Evolutionary conservation across 2,329 filamentous ascomycete genomes (phyloP).

Genomic region (Penicillium sp.): DNA sequence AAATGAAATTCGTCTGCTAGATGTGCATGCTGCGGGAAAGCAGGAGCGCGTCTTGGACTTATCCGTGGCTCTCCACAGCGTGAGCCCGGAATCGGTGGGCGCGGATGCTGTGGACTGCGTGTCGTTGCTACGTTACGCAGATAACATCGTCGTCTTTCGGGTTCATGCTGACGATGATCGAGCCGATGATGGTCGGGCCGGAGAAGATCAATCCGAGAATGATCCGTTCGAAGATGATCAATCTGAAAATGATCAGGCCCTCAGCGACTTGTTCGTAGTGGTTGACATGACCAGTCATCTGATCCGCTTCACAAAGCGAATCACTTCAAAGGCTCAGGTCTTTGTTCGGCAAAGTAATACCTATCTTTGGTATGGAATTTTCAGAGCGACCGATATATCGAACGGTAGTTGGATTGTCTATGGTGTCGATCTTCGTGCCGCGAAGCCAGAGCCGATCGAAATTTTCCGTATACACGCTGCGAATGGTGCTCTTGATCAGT

Average conservation of each 20-base stretch:
- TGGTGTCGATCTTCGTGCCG: constrained; percentile 50
- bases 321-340: constrained; percentile 55
- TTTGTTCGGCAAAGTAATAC: constrained; percentile 66
- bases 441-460: constrained; percentile 35
- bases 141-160: constrained; percentile 59
- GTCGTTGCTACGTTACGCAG: constrained; percentile 58
- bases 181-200: constrained; percentile 1
- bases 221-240: too few species aligned
- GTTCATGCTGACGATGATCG: constrained; percentile 48
- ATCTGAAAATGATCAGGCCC: too few species aligned
- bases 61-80: constrained; percentile 40
- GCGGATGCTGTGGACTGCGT: constrained; percentile 47
- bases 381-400: constrained; percentile 56
- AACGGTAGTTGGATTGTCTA: constrained; percentile 63
- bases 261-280: constrained; percentile 55
- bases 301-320: constrained; percentile 43
- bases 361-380: constrained; percentile 67
- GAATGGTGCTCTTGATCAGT: constrained; percentile 61
- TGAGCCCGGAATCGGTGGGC: constrained; percentile 30
- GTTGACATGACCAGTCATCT: constrained; percentile 42
- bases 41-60: constrained; percentile 59
- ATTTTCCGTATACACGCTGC: constrained; percentile 13
- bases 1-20: constrained; percentile 57
- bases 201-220: too few species aligned
- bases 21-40: constrained; percentile 53